Evolutionary conservation across 2,329 filamentous ascomycete genomes (phyloP).

Genomic region (Coniochaeta sp.): DNA sequence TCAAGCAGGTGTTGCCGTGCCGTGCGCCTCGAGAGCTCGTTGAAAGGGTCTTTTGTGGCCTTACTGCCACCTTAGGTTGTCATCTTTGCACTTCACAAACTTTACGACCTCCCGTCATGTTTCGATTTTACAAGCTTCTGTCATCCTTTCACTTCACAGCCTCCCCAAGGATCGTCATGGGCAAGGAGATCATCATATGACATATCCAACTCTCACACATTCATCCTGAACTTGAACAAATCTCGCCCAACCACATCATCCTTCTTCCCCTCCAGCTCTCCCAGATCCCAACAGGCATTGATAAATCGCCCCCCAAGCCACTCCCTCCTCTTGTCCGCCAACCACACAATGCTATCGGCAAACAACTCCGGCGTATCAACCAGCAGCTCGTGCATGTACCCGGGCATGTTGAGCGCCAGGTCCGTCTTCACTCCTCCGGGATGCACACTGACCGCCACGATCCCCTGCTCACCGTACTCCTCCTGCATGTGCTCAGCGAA

Average conservation of each 20-base stretch:
- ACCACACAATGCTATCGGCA: background rate
- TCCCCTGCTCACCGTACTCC: slow-evolving; percentile 2
- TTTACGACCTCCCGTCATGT: too few species aligned
- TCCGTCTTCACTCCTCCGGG: slow-evolving; percentile 1
- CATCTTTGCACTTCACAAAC: too few species aligned
- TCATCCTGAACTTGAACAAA: slow-evolving; percentile 3
- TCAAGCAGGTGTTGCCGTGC: too few species aligned
- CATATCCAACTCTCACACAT: background rate
- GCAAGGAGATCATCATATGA: too few species aligned
- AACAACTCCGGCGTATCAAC: slow-evolving; percentile 1
- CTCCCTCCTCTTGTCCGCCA: background rate
- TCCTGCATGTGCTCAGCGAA: slow-evolving; percentile 2
- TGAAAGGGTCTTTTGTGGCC: too few species aligned
- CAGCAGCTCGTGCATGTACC: background rate
- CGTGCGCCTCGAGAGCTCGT: too few species aligned
- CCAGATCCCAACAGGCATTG: slow-evolving; percentile 1
- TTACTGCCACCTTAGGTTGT: too few species aligned
- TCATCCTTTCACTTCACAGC: too few species aligned
- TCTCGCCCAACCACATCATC: slow-evolving; percentile 1
- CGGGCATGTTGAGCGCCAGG: background rate
- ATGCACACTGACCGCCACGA: slow-evolving; percentile 2
- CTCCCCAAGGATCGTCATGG: too few species aligned
- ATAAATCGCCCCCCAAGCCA: slow-evolving; percentile 3
- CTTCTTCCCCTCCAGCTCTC: slow-evolving; percentile 3
- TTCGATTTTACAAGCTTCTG: too few species aligned